These are phyloP conservation scores for Roridomyces roridus DNA, from an alignment of 768 basidiomycete genomes.

Conservation along the genomic window DNA sequence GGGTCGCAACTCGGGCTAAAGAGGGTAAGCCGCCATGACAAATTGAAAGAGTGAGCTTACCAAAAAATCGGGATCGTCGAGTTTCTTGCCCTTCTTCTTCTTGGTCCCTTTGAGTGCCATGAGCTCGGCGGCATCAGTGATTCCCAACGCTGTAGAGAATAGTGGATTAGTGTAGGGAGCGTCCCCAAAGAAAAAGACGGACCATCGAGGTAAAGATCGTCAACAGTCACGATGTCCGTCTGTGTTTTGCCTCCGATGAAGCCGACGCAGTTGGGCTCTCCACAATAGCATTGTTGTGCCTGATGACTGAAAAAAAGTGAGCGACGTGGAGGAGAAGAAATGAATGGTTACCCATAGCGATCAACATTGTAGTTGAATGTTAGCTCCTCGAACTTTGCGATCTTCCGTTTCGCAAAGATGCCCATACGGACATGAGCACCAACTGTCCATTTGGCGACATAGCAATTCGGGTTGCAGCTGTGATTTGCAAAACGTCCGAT, in stretches of 20 bases:
- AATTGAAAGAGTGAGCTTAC: conserved; percentile 47
- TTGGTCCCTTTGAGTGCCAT: conserved; percentile 90
- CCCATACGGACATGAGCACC: conserved; percentile 93
- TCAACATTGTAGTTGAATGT: conserved; percentile 99
- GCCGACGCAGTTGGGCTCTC: conserved; percentile 94
- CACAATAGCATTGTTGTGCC: conserved; percentile 93
- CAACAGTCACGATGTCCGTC: conserved; percentile 93
- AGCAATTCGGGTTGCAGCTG: conserved; percentile 96
- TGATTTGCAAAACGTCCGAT: conserved; percentile 98
- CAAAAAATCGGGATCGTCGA: conserved; percentile 90
- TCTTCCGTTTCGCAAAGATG: conserved; percentile 88
- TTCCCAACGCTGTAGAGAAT: conserved; percentile 78
- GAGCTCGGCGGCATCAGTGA: conserved; percentile 87
- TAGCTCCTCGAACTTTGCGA: conserved; percentile 83
- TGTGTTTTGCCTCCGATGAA: conserved; percentile 98
- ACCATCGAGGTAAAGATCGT: conserved; percentile 95
- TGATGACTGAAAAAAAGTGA: conserved; percentile 68
- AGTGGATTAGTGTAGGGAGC: background rate
- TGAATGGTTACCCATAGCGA: conserved; percentile 86
- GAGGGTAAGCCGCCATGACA: background rate
- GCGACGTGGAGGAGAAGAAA: background rate
- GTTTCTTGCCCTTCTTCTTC: conserved; percentile 91
- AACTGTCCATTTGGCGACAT: conserved; percentile 97
- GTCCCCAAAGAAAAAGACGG: conserved; percentile 24
- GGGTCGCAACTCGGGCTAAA: conserved; percentile 78